A percentile compares a stretch with the other conserved stretches of the same genome.
phyloP scores from a whole-genome alignment of 495 filamentous ascomycete species.

The Penicillium manginii region DNA sequence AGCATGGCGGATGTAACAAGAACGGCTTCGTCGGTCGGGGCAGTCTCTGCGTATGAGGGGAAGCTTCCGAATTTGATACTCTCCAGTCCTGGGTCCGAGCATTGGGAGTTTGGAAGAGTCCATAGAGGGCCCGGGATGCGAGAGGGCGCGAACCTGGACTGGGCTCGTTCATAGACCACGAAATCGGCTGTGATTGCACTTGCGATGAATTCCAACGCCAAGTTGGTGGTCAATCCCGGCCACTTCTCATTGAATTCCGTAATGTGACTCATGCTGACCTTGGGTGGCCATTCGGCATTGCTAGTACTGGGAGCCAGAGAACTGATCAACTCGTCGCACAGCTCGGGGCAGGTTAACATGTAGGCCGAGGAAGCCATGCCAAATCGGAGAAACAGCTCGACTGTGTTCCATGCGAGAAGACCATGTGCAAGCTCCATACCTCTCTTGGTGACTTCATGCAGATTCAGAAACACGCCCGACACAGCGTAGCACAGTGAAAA shows the following conservation, averaged over 20 bases:
- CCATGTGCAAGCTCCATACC: constrained; percentile 32
- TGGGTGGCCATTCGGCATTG: neutral
- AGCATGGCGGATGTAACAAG: constrained; percentile 29
- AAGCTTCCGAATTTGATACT: constrained; percentile 24
- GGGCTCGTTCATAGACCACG: constrained; percentile 24
- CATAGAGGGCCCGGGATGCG: constrained; percentile 31
- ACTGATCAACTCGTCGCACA: neutral
- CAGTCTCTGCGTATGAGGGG: constrained; percentile 8
- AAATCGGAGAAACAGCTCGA: constrained; percentile 34
- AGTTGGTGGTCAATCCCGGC: constrained; percentile 20
- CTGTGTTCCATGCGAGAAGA: constrained; percentile 31
- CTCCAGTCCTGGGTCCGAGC: constrained; percentile 24
- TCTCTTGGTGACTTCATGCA: constrained; percentile 21
- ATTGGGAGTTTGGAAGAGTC: constrained; percentile 9
- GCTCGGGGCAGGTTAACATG: constrained; percentile 13
- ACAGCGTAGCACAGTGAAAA: constrained; percentile 37
- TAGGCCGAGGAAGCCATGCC: constrained; percentile 23
- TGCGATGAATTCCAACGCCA: constrained; percentile 27
- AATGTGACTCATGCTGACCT: constrained; percentile 14
- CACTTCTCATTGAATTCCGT: constrained; percentile 16
- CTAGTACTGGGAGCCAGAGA: too few species aligned
- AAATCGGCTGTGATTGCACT: constrained; percentile 22
- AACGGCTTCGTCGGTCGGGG: constrained; percentile 17
- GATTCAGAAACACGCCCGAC: constrained; percentile 33
- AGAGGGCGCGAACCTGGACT: constrained; percentile 21